phyloP scores from a whole-genome alignment of 768 basidiomycete species.

The Boletus rufocinnamomeus region DNA sequence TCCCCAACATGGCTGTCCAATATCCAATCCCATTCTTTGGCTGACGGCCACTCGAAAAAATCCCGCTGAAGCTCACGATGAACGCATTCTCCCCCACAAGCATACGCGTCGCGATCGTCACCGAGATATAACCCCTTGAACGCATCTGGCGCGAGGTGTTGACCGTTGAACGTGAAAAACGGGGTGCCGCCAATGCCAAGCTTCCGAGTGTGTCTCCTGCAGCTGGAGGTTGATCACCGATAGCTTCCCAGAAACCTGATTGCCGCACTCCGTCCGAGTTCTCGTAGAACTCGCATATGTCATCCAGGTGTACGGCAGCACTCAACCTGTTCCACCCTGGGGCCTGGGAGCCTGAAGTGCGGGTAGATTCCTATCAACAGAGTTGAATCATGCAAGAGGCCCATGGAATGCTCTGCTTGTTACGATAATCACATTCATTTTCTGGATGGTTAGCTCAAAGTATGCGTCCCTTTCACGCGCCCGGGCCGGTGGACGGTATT shows the following conservation, averaged over 20 bases:
- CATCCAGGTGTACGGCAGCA: no score
- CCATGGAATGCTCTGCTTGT: no score
- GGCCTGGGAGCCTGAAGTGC: no score
- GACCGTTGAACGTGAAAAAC: constrained; percentile 62
- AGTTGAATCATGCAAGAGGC: no score
- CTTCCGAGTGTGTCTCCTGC: no score
- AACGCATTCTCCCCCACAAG: constrained; percentile 15
- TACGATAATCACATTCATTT: neutral
- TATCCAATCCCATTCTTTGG: neutral
- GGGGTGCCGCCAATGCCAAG: constrained; percentile 34
- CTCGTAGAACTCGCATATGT: no score
- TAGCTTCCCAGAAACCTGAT: no score
- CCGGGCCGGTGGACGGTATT: neutral
- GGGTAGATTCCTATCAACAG: no score
- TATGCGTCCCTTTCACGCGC: neutral
- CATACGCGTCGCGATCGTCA: constrained; percentile 55
- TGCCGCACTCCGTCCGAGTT: no score
- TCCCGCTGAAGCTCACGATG: constrained; percentile 37
- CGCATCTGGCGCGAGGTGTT: constrained; percentile 40
- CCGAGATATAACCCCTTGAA: constrained; percentile 52
- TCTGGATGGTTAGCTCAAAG: neutral
- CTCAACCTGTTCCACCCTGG: no score
- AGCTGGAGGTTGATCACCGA: no score
- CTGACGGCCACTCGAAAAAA: no score
- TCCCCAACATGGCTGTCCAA: constrained; percentile 49